Evolutionary conservation across 176 grass and related monocot genomes (phyloP).

Genomic region (Olyra latifolia): DNA sequence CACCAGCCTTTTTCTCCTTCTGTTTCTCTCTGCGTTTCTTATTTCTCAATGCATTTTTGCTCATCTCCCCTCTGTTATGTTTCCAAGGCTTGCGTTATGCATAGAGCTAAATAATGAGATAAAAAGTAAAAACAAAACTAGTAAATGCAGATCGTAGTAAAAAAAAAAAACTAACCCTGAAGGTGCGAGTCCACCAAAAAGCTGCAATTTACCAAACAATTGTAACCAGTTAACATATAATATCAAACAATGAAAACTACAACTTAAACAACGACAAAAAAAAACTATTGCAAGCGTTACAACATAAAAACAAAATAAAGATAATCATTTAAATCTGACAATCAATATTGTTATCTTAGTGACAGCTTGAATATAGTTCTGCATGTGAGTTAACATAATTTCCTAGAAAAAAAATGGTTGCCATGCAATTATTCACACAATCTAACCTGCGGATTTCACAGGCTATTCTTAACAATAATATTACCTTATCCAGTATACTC

Average conservation of each 20-base stretch:
- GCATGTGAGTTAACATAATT: neutral
- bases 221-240: neutral
- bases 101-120: neutral
- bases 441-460: neutral
- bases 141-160: neutral
- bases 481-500: too few species aligned
- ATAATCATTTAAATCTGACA: neutral
- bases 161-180: slow-evolving; percentile 69
- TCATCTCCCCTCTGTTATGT: slow-evolving; percentile 65
- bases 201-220: slow-evolving; percentile 50
- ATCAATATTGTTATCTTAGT: neutral
- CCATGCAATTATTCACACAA: neutral
- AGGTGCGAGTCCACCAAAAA: slow-evolving; percentile 80
- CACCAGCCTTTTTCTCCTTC: slow-evolving; percentile 77
- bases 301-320: neutral
- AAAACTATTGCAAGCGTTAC: neutral
- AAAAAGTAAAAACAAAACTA: neutral
- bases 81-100: neutral
- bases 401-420: neutral
- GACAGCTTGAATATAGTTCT: neutral
- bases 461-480: neutral
- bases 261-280: slow-evolving; percentile 5
- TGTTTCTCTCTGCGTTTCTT: slow-evolving; percentile 95
- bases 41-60: slow-evolving; percentile 97
- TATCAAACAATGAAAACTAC: neutral